Evolutionary conservation across 768 basidiomycete genomes (phyloP), one percentile per base, ranked within the genome.

Genomic region (Suillus cothurnatus): DNA sequence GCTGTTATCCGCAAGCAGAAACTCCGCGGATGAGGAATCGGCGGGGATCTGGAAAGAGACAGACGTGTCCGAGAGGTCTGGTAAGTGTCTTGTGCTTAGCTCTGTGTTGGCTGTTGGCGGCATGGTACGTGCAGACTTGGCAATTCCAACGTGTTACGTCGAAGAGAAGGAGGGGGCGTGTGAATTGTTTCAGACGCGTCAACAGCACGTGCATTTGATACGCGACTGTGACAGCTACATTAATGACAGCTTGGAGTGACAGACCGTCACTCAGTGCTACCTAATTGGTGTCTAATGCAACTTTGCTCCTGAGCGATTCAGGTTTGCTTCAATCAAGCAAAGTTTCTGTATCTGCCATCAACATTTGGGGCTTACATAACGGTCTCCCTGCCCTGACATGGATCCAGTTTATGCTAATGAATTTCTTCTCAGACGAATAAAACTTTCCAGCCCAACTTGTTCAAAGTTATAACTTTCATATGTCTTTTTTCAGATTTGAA

Each of bases 31-130:
- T 26, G 68, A 31, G 11, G 65, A 68, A 53, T 81, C 78, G 9
- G 75, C 74, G 4, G 90, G 81, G 32, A 89, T 81, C 68, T 87
- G 81, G 68, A 86, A 84, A 19, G 81, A 82, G 8, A 73, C 72
- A 45, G 76, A 77, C 7, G 75, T 70, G 9, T 76, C 74, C 4
- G 88, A 86, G 60, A 81, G 71, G 66, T 88, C 86, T 47, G 86
- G 86, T 32, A 87, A 70, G 72, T 86, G 84, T 70, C 83, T 80
- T 57, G 82, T 73, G 63, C 85, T 88, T 26, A 85, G 73, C 74
- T 80, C 79, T 47, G 75, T 73, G 23, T 76, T 71, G 68, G 70
- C 74, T 68, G 71, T 68, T 21, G 69, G 65, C 32, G 67, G 65
- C 68, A 72, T 64, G 23, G n/a, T 55, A 47, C 73, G 72, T 71